Evolutionary conservation across 2,329 filamentous ascomycete genomes (phyloP).

Genomic region (Biscogniauxia mediterranea): DNA sequence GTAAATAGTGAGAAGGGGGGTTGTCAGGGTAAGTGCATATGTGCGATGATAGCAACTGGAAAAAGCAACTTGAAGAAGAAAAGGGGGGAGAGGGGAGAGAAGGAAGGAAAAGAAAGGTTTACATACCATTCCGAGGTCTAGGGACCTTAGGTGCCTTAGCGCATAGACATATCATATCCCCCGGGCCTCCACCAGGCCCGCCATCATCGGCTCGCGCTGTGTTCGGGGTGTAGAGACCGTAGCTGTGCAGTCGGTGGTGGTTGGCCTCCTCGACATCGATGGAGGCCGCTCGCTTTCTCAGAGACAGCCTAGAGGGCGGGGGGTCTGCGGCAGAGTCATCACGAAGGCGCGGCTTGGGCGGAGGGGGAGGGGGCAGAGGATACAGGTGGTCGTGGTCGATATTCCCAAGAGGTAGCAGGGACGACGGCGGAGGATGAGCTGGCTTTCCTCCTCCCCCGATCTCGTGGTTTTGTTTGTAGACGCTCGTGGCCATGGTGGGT

Average conservation of each 20-base stretch:
- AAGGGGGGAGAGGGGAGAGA: constrained; percentile 5
- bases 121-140: constrained; percentile 57
- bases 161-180: constrained; percentile 55
- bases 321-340: constrained; percentile 11
- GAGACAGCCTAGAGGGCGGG: constrained; percentile 4
- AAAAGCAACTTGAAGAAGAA: constrained; percentile 3
- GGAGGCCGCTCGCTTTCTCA: constrained; percentile 46
- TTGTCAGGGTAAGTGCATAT: constrained; percentile 4
- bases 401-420: constrained; percentile 6
- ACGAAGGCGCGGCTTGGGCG: constrained; percentile 5
- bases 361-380: constrained; percentile 8
- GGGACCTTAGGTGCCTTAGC: constrained; percentile 57
- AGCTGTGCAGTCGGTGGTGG: constrained; percentile 34
- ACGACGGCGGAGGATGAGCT: constrained; percentile 10
- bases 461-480: constrained; percentile 8
- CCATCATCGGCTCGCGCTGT: constrained; percentile 20
- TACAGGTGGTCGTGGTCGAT: constrained; percentile 1
- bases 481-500: constrained; percentile 23
- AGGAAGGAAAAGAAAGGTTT: constrained; percentile 6
- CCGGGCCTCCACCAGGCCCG: constrained; percentile 15
- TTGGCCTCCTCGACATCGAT: constrained; percentile 46
- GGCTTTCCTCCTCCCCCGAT: constrained; percentile 14
- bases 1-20: constrained; percentile 14
- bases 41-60: constrained; percentile 1
- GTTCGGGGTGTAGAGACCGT: constrained; percentile 37